phyloP scores from a whole-genome alignment of 2,329 filamentous ascomycete species.

The Epicoccum sorghinum region DNA sequence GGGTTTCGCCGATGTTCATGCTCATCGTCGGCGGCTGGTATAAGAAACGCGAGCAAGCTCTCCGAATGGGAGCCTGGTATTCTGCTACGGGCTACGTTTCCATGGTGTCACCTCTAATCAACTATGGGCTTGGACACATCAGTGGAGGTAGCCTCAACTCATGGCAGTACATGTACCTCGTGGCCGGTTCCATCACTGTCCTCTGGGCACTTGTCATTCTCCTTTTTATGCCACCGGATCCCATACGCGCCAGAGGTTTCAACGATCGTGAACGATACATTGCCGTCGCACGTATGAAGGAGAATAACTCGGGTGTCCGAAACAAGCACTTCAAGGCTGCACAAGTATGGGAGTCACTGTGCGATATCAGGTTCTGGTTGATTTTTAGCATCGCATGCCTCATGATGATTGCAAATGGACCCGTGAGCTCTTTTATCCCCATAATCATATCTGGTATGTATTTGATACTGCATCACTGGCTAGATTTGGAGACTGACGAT shows the following conservation, averaged over 20 bases:
- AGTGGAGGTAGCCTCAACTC: conserved; percentile 24
- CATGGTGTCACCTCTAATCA: conserved; percentile 35
- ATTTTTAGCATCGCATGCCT: conserved; percentile 35
- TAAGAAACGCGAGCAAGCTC: conserved; percentile 63
- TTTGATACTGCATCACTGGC: not conserved
- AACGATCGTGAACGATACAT: conserved; percentile 47
- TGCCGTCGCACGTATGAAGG: conserved; percentile 71
- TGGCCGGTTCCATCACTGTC: conserved; percentile 37
- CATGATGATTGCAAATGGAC: conserved; percentile 42
- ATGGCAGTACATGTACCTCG: conserved; percentile 43
- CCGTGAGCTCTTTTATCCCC: conserved; percentile 37
- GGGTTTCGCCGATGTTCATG: conserved; percentile 61
- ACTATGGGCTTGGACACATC: conserved; percentile 43
- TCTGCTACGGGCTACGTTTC: conserved; percentile 56
- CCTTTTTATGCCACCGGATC: conserved; percentile 51
- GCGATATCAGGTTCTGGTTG: conserved; percentile 63
- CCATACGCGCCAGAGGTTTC: conserved; percentile 47
- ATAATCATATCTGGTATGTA: conserved; percentile 34
- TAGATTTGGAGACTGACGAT: not conserved
- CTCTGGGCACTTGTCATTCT: conserved; percentile 41
- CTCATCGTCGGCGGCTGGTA: conserved; percentile 53
- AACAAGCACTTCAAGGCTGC: conserved; percentile 70
- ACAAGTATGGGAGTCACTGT: conserved; percentile 65
- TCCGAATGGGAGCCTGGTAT: conserved; percentile 69
- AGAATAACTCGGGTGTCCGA: conserved; percentile 76